These are phyloP conservation scores for Kondoa subrosea DNA, from an alignment of 768 basidiomycete species.

Conservation along the genomic window DNA sequence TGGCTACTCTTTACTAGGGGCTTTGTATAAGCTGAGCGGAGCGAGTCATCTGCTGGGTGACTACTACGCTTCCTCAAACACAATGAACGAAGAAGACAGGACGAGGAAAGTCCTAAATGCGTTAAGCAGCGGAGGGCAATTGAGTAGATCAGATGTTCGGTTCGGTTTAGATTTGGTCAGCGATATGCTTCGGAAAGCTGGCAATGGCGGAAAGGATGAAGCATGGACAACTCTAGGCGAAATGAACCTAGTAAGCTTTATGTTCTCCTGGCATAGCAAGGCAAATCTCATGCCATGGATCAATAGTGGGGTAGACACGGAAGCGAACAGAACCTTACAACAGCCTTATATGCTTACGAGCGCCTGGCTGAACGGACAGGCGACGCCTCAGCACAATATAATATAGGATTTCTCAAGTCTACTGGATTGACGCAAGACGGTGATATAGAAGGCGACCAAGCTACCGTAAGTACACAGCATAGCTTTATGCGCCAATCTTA, in stretches of 20 bases:
- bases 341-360: constrained; percentile 49
- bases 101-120: background rate
- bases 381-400: constrained; percentile 69
- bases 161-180: constrained; percentile 31
- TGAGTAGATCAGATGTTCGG: constrained; percentile 19
- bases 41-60: background rate
- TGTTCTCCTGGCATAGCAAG: constrained; percentile 11
- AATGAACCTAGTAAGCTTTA: constrained; percentile 48
- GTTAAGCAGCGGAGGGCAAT: background rate
- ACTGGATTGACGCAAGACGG: constrained; percentile 48
- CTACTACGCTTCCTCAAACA: background rate
- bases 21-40: background rate
- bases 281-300: background rate
- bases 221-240: constrained; percentile 38
- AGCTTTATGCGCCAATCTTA: background rate
- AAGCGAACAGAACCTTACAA: constrained; percentile 45
- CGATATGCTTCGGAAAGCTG: constrained; percentile 62
- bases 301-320: constrained; percentile 30
- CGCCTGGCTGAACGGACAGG: constrained; percentile 53
- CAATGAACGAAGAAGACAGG: background rate
- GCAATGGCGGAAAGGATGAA: constrained; percentile 57
- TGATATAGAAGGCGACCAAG: constrained; percentile 38
- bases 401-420: constrained; percentile 72
- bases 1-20: background rate
- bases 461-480: constrained; percentile 28